phyloP scores from a whole-genome alignment of 2,329 filamentous ascomycete species.

The Monosporascus cannonballus region DNA sequence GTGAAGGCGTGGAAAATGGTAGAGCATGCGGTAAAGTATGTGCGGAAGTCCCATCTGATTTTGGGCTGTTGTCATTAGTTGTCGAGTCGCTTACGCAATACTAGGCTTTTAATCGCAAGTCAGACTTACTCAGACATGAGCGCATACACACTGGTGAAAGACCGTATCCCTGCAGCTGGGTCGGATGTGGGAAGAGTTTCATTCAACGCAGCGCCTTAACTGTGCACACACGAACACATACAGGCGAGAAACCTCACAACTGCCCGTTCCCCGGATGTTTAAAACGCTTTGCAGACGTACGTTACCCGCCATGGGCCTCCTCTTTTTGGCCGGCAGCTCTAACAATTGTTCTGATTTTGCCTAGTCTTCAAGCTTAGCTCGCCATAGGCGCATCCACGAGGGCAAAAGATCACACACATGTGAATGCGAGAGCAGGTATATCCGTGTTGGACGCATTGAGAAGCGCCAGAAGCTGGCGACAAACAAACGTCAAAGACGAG shows the following conservation, averaged over 20 bases:
- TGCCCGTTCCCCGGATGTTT: constrained; percentile 60
- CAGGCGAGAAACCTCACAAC: constrained; percentile 65
- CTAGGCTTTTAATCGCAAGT: constrained; percentile 70
- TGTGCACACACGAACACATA: constrained; percentile 65
- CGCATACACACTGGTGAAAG: constrained; percentile 68
- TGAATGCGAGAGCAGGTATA: constrained; percentile 55
- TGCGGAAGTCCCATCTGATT: no score
- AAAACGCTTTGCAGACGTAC: constrained; percentile 64
- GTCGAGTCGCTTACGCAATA: constrained; percentile 8
- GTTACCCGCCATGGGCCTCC: constrained; percentile 21
- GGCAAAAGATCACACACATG: constrained; percentile 63
- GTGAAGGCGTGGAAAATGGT: no score
- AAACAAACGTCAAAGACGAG: constrained; percentile 60
- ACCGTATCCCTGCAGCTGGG: constrained; percentile 55
- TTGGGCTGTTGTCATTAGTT: neutral
- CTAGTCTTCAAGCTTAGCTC: constrained; percentile 59
- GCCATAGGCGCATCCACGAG: constrained; percentile 60
- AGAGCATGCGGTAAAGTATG: no score
- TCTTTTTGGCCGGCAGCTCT: neutral
- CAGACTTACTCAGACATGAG: constrained; percentile 63
- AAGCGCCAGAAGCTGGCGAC: constrained; percentile 39
- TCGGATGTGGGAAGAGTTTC: constrained; percentile 62
- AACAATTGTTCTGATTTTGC: constrained; percentile 23
- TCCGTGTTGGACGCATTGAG: neutral
- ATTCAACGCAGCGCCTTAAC: constrained; percentile 66